Conservation (phyloP, 192 early-diverging fungal species). For the Kickxella alabastrina region DNA sequence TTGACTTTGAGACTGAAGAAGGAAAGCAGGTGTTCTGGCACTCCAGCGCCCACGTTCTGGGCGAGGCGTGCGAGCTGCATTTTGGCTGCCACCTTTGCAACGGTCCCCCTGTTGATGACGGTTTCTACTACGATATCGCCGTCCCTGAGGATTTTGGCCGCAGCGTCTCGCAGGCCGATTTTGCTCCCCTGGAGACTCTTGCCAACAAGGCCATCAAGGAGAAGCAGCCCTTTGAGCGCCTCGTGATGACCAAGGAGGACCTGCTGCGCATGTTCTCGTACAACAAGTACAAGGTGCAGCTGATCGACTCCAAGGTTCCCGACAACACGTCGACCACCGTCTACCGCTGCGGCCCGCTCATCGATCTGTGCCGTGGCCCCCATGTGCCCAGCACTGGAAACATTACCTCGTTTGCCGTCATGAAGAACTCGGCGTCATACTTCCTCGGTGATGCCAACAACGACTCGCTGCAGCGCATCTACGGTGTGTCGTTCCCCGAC, state of each 20-base stretch:
- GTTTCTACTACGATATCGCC: constrained; percentile 97
- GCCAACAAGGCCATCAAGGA: constrained; percentile 87
- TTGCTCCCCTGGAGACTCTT: constrained; percentile 79
- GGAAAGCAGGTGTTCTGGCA: constrained; percentile 98
- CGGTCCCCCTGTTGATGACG: constrained; percentile 91
- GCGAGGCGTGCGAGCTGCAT: constrained; percentile 95
- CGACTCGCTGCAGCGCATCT: constrained; percentile 97
- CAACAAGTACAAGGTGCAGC: constrained; percentile 96
- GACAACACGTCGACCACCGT: constrained; percentile 94
- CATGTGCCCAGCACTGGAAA: constrained; percentile 92
- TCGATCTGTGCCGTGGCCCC: constrained; percentile 95
- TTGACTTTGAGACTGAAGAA: constrained; percentile 93
- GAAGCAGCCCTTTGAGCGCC: constrained; percentile 92
- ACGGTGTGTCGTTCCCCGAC: constrained; percentile 99
- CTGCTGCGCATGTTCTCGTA: constrained; percentile 97
- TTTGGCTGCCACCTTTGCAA: constrained; percentile 98
- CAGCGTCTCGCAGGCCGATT: constrained; percentile 79
- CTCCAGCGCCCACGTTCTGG: constrained; percentile 94
- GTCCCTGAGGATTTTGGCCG: constrained; percentile 60
- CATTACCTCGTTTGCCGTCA: constrained; percentile 89
- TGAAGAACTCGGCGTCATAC: constrained; percentile 98
- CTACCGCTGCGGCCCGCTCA: constrained; percentile 97
- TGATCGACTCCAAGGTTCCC: constrained; percentile 88
- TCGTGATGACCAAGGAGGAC: constrained; percentile 81
- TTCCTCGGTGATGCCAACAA: constrained; percentile 96